Evolutionary conservation across 2,329 filamentous ascomycete genomes (phyloP).

Genomic region (Nemania sp.): DNA sequence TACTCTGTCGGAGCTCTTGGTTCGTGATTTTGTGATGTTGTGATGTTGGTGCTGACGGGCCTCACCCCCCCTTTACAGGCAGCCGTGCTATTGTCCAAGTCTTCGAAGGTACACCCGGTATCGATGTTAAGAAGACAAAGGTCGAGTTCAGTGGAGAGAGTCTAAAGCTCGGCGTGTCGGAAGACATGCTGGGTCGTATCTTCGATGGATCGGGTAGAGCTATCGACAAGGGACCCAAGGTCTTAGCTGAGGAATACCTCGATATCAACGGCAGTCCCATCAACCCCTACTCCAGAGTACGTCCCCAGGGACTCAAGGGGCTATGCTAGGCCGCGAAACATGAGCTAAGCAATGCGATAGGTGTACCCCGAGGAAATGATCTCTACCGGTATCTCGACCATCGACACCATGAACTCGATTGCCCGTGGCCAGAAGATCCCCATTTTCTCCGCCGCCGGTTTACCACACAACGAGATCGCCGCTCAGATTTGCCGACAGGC

Average conservation of each 20-base stretch:
- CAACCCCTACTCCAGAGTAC: constrained; percentile 95
- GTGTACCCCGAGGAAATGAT: constrained; percentile 99
- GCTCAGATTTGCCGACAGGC: constrained; percentile 99
- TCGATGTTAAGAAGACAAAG: constrained; percentile 99
- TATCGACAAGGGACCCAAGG: constrained; percentile 99
- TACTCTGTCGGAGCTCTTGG: constrained; percentile 9
- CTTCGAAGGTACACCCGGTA: constrained; percentile 95
- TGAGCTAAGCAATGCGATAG: constrained; percentile 58
- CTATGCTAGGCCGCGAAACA: neutral
- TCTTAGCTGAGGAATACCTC: constrained; percentile 96
- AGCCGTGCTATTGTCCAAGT: constrained; percentile 97
- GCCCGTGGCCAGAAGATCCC: constrained; percentile 99
- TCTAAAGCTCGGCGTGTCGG: constrained; percentile 97
- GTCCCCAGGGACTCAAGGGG: constrained; percentile 47
- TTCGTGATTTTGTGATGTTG: no score
- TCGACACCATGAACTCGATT: constrained; percentile 98
- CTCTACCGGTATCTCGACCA: constrained; percentile 98
- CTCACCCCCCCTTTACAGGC: constrained; percentile 64
- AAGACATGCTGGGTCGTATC: constrained; percentile 99
- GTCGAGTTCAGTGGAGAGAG: constrained; percentile 98
- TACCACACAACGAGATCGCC: constrained; percentile 99
- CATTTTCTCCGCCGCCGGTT: constrained; percentile 97
- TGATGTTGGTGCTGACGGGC: constrained; percentile 40
- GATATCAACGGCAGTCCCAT: constrained; percentile 99
- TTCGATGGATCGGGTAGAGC: constrained; percentile 98